Evolutionary conservation across 257 asterid genomes (phyloP).

Genomic region (Prunella vulgaris): DNA sequence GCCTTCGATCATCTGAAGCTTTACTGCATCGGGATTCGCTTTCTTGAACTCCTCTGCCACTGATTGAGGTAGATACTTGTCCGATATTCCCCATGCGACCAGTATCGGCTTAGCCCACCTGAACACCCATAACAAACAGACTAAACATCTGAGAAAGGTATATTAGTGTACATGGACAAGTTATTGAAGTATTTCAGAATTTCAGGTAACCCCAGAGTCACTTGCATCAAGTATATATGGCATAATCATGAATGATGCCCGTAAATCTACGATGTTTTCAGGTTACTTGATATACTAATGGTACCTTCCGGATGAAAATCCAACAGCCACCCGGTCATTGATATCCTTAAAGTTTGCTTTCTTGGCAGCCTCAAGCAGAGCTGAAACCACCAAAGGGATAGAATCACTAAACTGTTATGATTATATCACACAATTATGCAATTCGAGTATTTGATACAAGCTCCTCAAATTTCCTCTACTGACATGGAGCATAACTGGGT

Average conservation of each 20-base stretch:
- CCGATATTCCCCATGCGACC: slow-evolving; percentile 93
- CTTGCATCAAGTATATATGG: background rate
- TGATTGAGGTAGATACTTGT: slow-evolving; percentile 90
- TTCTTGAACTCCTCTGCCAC: slow-evolving; percentile 83
- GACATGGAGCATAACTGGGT: background rate
- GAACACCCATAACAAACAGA: slow-evolving; percentile 19
- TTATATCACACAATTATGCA: background rate
- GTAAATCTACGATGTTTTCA: background rate
- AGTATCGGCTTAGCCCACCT: slow-evolving; percentile 87
- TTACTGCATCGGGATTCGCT: slow-evolving; percentile 48
- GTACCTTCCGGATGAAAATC: slow-evolving; percentile 90
- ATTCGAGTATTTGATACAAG: background rate
- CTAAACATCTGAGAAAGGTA: background rate
- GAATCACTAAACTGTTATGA: background rate
- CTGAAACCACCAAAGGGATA: slow-evolving; percentile 36
- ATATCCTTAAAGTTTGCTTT: slow-evolving; percentile 67
- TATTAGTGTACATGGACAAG: background rate
- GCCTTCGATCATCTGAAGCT: slow-evolving; percentile 85
- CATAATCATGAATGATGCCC: background rate
- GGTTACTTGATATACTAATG: background rate
- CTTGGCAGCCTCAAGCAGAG: slow-evolving; percentile 82
- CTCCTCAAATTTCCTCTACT: background rate
- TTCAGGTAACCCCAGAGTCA: background rate
- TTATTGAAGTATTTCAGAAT: too few relatives aligned
- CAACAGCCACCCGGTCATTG: slow-evolving; percentile 53